Evolutionary conservation across 2,329 filamentous ascomycete species (phyloP), one percentile per base, ranked within the genome.

Genomic region (Tolypocladium pustulatum): DNA sequence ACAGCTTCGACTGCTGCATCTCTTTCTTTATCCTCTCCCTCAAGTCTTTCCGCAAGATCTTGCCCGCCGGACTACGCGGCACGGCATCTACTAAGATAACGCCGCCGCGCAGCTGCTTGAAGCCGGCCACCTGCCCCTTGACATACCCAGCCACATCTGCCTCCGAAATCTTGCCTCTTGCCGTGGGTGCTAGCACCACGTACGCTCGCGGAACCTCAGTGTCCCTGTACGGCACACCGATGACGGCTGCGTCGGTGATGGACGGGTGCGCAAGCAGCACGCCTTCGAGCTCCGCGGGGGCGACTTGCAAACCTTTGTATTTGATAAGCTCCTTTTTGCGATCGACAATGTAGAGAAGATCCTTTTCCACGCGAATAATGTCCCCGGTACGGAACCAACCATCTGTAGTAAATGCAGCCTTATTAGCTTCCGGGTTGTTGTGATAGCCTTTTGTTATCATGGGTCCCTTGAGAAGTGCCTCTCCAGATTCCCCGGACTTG

Each of bases 381-480:
- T 95, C 90, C 0, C 90, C 90, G 0, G 90, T 92, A 66, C 87
- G 87, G 77, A 93, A 91, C 78, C 87, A 95, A 4, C 74, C 76
- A 27, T 75, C 71, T 3, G 54, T 12, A 0, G 67, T 69, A 58
- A 90, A 81, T 0, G 86, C 81, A 56, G 85, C 81, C 0, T 72
- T 74, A 1, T 87, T 90, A 0, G 84, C 87, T 62, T 83, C 76
- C 0, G 81, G 76, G 62, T 91, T 91, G 64, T 86, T 85, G 63
- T 84, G 78, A 65, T 90, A 92, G 9, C 87, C 89, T 71, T 83
- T 82, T 64, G 87, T 88, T 25, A 90, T 75, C 62, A 89, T 87
- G 0, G 88, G 87, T 0, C 89, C 88, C 57, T 84, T 83, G 51
- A 90, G 77, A 76, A 86, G 85, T 1, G 88, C 73, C 68, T 89